phyloP scores from a whole-genome alignment of 345 rosid genomes.

The Cardamine resedifolia region DNA sequence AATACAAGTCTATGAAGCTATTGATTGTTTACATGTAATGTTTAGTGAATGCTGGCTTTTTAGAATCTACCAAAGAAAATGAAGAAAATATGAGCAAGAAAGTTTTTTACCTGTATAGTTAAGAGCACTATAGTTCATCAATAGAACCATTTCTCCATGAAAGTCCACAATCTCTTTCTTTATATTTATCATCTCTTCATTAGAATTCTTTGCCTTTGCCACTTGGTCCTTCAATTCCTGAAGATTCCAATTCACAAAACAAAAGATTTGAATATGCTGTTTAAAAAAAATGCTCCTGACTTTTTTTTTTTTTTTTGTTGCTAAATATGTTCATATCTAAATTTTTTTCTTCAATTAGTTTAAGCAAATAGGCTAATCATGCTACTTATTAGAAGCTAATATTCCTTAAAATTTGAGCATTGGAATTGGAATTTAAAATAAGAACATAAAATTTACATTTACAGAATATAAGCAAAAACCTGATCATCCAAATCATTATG shows the following conservation, averaged over 20 bases:
- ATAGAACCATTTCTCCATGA: slow-evolving; percentile 94
- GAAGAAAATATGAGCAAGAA: neutral
- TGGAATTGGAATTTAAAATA: neutral
- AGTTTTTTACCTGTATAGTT: slow-evolving; percentile 72
- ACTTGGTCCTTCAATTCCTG: slow-evolving; percentile 81
- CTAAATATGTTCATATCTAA: neutral
- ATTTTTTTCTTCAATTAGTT: neutral
- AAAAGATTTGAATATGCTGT: neutral
- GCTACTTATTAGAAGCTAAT: neutral
- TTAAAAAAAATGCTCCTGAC: neutral
- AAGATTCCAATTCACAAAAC: neutral
- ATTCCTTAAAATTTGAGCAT: neutral
- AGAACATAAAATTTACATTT: neutral
- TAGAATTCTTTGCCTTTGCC: slow-evolving; percentile 55
- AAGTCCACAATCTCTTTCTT: slow-evolving; percentile 85
- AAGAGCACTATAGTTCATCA: slow-evolving; percentile 94
- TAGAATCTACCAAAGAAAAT: neutral
- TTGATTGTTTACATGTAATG: neutral
- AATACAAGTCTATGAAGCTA: neutral
- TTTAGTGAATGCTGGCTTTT: neutral
- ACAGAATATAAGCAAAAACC: neutral
- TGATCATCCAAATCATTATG: neutral
- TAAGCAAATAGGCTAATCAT: neutral
- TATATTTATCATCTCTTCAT: slow-evolving; percentile 59
- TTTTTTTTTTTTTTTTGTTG: no score